Evolutionary conservation across 2,329 filamentous ascomycete genomes (phyloP), one percentile per base, ranked within the genome.

Genomic region (Colletotrichum ledebouriae): DNA sequence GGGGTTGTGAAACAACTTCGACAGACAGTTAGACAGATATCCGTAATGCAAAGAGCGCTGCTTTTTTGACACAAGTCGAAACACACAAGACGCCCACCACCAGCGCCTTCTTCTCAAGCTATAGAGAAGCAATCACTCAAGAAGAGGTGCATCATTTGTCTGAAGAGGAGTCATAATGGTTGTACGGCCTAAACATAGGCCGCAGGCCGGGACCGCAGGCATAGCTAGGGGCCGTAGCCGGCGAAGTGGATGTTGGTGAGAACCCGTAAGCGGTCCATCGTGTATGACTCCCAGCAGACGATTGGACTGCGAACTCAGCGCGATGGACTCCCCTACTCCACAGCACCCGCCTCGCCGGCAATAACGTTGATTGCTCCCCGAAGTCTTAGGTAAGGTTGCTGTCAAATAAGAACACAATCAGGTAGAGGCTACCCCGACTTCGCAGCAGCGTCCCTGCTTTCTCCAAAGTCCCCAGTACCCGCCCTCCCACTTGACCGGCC

Each of bases 381-480:
- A 66, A 37, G 42, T 69, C 56, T 69, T 69, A 69, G 66, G 66
- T 69, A 69, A 69, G 66, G 49, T n/a, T 33, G 66, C 56, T 56
- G 55, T 50, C 66, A 69, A 66, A 66, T 66, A 49, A 49, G 47
- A 69, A 69, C 29, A 15, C n/a, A 17, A 17, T 15, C 55, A 70
- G 44, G 69, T 71, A 67, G 62, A 59, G 58, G 63, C 22, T 63
- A 71, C 69, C 67, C 50, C 11, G 12, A 34, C 1, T 6, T 33
- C 46, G 50, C 56, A 61, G 63, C 62, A 42, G 50, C 20, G n/a
- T 34, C 47, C 63, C 41, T 59, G 70, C 63, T 20, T 37, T 33
- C 63, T 67, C 57, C 59, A 63, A 70, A 63, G 69, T 71, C 69
- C 59, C 62, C 62, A 61, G 59, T 71, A 71, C 70, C 70, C 60